Evolutionary conservation across 2,329 filamentous ascomycete genomes (phyloP), one percentile per base, ranked within the genome.

Genomic region (Ustulina deusta): DNA sequence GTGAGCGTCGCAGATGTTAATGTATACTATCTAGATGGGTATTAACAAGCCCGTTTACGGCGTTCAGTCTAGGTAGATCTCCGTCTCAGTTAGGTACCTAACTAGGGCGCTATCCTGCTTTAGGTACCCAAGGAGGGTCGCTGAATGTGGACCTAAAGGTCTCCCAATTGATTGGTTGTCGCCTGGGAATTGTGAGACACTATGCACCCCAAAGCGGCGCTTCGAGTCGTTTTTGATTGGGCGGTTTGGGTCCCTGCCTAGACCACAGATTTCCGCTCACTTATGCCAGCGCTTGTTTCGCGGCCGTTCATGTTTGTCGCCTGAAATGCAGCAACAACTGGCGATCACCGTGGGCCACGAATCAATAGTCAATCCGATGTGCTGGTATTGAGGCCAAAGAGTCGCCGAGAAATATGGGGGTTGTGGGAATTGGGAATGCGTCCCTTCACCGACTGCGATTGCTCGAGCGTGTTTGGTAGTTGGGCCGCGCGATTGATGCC

Each of bases 191-290:
- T 32, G 44, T 57, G 68, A 71, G 61, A 71, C 69, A 51, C 9
- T 20, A 65, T 59, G 65, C 61, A 67, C 70, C 65, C 66, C 59
- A 52, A 72, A 68, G 51, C 64, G 66, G 71, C 71, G 71, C 71
- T 73, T 73, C 63, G 63, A 36, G 55, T 22, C 13, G 34, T 1
- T 13, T 61, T 6, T 71, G 61, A 71, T 73, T 73, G 69, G 71
- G 3, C 48, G 9, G 44, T 17, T 10, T 11, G 34, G 6, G 48
- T 42, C 61, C 65, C 62, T 61, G 65, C 68, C 34, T 46, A n/a
- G 17, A 25, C 48, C 6, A 20, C 22, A 52, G 38, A 38, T 57
- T 57, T 48, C 13, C 65, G 44, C 54, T 34, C 27, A 4, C 32
- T 3, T 25, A 52, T 49, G 38, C 68, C 42, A 55, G 68, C 66